Evolutionary conservation across 2,329 filamentous ascomycete species (phyloP).

Genomic region (Penicillium sp.): DNA sequence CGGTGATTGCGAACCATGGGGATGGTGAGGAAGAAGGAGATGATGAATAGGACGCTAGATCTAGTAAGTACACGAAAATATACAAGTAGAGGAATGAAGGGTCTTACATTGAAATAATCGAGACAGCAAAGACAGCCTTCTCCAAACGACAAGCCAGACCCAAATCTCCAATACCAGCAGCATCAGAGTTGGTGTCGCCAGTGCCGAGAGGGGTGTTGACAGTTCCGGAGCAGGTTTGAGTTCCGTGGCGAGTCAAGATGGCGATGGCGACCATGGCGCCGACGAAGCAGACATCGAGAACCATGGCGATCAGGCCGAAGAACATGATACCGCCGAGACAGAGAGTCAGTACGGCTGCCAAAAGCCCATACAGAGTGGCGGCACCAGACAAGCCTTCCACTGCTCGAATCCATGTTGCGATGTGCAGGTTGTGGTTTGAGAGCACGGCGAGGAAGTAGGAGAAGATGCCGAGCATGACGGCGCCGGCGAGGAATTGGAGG

Average conservation of each 20-base stretch:
- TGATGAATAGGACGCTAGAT: constrained; percentile 67
- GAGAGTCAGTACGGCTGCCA: constrained; percentile 71
- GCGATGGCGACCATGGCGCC: constrained; percentile 80
- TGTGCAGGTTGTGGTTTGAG: constrained; percentile 58
- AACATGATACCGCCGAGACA: constrained; percentile 71
- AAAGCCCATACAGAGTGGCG: constrained; percentile 68
- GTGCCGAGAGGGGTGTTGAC: constrained; percentile 67
- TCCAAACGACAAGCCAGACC: constrained; percentile 70
- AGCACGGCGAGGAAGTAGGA: constrained; percentile 79
- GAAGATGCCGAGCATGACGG: constrained; percentile 72
- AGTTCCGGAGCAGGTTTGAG: constrained; percentile 59
- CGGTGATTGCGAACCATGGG: constrained; percentile 66
- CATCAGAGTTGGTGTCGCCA: constrained; percentile 52
- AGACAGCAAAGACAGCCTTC: constrained; percentile 70
- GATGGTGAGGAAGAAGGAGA: constrained; percentile 67
- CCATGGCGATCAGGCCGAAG: constrained; percentile 67
- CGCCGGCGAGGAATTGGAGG: constrained; percentile 68
- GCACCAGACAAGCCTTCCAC: constrained; percentile 75
- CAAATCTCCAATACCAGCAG: constrained; percentile 47
- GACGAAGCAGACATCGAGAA: constrained; percentile 73
- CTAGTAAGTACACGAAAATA: constrained; percentile 1
- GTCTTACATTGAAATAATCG: constrained; percentile 71
- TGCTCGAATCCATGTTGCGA: constrained; percentile 64
- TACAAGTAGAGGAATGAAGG: constrained; percentile 3
- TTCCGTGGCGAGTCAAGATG: constrained; percentile 66